Conservation (phyloP, 2,329 filamentous ascomycete genomes). For the Thielaviopsis euricoi region DNA sequence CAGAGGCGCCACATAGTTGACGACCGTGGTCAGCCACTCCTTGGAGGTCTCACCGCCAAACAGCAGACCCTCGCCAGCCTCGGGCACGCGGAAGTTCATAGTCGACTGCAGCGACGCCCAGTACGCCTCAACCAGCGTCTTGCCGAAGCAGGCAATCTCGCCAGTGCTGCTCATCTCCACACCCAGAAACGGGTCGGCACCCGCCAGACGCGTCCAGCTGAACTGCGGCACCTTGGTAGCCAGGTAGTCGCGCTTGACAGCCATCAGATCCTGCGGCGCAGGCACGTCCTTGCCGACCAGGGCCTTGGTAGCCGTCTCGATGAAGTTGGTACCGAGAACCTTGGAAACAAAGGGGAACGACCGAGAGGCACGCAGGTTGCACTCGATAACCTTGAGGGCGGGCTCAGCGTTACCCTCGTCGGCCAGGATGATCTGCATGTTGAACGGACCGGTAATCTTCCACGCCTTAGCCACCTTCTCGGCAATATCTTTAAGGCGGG, state of each 20-base stretch:
- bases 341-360: slow-evolving; percentile 98
- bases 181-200: slow-evolving; percentile 91
- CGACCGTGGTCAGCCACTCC: slow-evolving; percentile 58
- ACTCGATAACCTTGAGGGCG: slow-evolving; percentile 89
- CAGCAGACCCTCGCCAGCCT: slow-evolving; percentile 86
- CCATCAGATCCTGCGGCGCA: slow-evolving; percentile 75
- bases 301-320: slow-evolving; percentile 85
- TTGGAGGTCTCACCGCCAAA: slow-evolving; percentile 72
- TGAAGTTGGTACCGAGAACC: slow-evolving; percentile 91
- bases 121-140: slow-evolving; percentile 90
- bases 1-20: slow-evolving; percentile 73
- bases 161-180: slow-evolving; percentile 96
- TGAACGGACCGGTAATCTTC: slow-evolving; percentile 96
- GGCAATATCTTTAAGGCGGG: slow-evolving; percentile 85
- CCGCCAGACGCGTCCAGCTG: slow-evolving; percentile 94
- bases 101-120: slow-evolving; percentile 91
- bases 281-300: slow-evolving; percentile 76
- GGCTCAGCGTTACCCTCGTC: slow-evolving; percentile 53
- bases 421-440: slow-evolving; percentile 99
- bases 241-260: slow-evolving; percentile 72
- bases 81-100: slow-evolving; percentile 88
- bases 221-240: slow-evolving; percentile 98
- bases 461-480: slow-evolving; percentile 92
- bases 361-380: slow-evolving; percentile 89
- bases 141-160: slow-evolving; percentile 98